These are phyloP conservation scores for Chlamydomonas reinhardtii DNA, from an alignment of 163 green algal genomes.

Conservation along the genomic window DNA sequence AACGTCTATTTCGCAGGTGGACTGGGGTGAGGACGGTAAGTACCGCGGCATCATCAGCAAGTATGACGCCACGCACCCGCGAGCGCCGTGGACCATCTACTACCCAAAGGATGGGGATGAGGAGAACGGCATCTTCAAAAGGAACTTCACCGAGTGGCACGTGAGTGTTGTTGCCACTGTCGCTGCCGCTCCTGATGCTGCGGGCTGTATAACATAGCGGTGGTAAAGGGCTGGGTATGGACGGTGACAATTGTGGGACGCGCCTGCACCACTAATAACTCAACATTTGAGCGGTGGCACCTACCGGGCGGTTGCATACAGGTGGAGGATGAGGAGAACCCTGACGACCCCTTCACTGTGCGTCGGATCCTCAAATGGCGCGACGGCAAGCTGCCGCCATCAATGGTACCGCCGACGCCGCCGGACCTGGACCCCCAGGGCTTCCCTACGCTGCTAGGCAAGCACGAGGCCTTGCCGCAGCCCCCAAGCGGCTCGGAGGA, in stretches of 20 bases:
- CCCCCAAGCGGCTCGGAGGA: background rate
- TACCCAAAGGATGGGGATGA: conserved; percentile 35
- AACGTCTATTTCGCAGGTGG: background rate
- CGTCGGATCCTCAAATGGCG: conserved; percentile 9
- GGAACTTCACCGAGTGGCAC: conserved; percentile 33
- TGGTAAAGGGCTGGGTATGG: too few species aligned
- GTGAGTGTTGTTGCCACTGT: background rate
- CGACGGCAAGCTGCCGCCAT: background rate
- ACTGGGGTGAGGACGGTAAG: conserved; percentile 39
- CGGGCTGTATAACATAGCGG: too few species aligned
- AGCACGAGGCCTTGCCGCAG: background rate
- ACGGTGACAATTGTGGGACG: too few species aligned
- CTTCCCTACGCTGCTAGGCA: background rate
- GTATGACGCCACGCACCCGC: conserved; percentile 21
- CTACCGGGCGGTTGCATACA: too few species aligned
- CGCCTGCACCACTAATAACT: too few species aligned
- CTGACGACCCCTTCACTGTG: conserved; percentile 15
- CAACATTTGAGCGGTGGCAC: too few species aligned
- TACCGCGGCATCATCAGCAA: conserved; percentile 44
- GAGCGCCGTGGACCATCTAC: conserved; percentile 34
- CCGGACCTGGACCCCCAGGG: background rate
- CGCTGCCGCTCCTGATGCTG: too few species aligned
- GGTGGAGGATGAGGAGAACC: conserved; percentile 36
- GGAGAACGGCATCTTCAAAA: conserved; percentile 21
- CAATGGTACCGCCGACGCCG: background rate